Percentiles rank a stretch among this genome's conserved stretches.
These are phyloP conservation scores for Penicillium silybi DNA, from an alignment of 495 filamentous ascomycete species.

Conservation along the genomic window DNA sequence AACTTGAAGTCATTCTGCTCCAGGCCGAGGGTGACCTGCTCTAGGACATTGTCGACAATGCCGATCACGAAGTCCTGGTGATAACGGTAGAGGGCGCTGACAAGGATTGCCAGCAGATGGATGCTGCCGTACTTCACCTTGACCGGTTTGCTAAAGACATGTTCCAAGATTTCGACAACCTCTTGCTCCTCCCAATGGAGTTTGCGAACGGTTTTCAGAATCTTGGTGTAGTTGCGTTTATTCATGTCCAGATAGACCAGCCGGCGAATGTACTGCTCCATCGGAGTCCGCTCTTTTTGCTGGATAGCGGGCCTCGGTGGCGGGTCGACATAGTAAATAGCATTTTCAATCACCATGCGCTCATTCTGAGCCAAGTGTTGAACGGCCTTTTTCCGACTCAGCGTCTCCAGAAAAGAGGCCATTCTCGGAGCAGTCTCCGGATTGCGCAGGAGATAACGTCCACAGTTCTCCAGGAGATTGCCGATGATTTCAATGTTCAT, in stretches of 20 bases:
- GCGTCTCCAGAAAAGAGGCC: conserved; percentile 87
- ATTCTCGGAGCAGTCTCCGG: conserved; percentile 91
- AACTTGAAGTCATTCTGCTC: conserved; percentile 97
- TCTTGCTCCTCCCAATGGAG: conserved; percentile 96
- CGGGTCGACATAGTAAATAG: conserved; percentile 96
- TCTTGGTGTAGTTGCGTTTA: conserved; percentile 88
- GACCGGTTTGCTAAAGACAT: conserved; percentile 90
- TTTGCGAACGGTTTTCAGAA: conserved; percentile 87
- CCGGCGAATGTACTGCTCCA: conserved; percentile 88
- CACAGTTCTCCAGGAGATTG: conserved; percentile 95
- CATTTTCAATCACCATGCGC: conserved; percentile 97
- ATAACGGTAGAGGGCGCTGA: conserved; percentile 82
- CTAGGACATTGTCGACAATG: conserved; percentile 85
- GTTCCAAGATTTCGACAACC: conserved; percentile 78
- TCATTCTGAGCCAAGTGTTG: conserved; percentile 95
- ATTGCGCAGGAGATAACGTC: conserved; percentile 88
- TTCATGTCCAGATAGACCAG: conserved; percentile 90
- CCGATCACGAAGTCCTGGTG: conserved; percentile 85
- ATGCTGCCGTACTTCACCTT: conserved; percentile 98
- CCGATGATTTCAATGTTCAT: conserved; percentile 99
- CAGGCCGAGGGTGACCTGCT: conserved; percentile 81
- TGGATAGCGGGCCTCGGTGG: conserved; percentile 89
- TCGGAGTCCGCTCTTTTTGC: conserved; percentile 91
- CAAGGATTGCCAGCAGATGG: conserved; percentile 88
- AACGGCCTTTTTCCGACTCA: conserved; percentile 92